These are phyloP conservation scores for Schoenoplectus triqueter DNA, from an alignment of 202 grass and related monocot genomes.

Conservation along the genomic window DNA sequence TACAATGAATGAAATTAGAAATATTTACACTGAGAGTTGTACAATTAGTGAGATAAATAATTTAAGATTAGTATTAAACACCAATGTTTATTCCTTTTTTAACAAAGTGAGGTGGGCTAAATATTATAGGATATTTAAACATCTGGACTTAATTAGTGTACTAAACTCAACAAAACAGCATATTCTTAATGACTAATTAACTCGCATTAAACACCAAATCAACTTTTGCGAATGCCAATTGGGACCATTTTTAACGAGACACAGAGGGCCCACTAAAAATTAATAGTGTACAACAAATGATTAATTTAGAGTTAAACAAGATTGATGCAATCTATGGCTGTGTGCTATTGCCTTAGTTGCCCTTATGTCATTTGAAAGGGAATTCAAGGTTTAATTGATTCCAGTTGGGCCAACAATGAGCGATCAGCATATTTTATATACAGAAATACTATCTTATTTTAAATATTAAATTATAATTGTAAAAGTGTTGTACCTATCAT, in stretches of 20 bases:
- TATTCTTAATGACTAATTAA: not conserved
- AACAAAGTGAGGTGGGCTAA: not conserved
- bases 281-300: conserved; percentile 31
- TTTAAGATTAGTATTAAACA: not conserved
- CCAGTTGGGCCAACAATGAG: conserved; percentile 44
- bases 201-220: conserved; percentile 28
- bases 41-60: not conserved
- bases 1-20: not conserved
- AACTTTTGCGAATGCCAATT: conserved; percentile 22
- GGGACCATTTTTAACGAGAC: conserved; percentile 22
- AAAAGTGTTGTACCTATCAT: conserved; percentile 24
- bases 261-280: conserved; percentile 38
- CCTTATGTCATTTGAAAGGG: conserved; percentile 42
- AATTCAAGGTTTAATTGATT: conserved; percentile 31
- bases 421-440: conserved; percentile 39
- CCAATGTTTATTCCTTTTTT: not conserved
- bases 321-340: conserved; percentile 47
- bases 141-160: conserved; percentile 9
- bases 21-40: not conserved
- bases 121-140: not conserved
- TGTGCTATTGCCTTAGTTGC: conserved; percentile 38
- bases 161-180: conserved; percentile 13
- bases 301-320: conserved; percentile 25
- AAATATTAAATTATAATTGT: conserved; percentile 19
- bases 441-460: not conserved